Base-by-base conservation (phyloP, 352 stramenopile species). In the Globisporangium uncinulatum region DNA sequence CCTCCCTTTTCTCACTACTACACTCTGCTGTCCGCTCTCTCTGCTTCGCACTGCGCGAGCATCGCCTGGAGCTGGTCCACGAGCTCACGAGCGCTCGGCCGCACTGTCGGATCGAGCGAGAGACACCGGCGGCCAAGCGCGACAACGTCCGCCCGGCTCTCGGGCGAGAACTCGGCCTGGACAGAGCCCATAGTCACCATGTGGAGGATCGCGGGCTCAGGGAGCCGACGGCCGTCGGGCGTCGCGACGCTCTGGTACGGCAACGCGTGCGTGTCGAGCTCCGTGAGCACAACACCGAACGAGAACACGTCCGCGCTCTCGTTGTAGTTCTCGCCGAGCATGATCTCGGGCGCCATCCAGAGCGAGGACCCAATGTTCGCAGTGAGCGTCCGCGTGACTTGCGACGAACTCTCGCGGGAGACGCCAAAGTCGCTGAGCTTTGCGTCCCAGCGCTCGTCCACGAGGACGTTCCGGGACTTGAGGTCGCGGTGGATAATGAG, bases 211-310 rank as follows among this genome's bases (percentile, higher is more conserved):
- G 58, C 66, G 17, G 58, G 52, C 14, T 73, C 66, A 9, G 66
- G 62, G 24, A 66, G 24, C 17, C 56, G 59, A n/a, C 62, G 55
- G 0, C 58, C 58, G 19, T 69, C 61, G 6, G 56, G 51, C 3
- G 54, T 62, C 24, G 37, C 52, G 7, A 61, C 59, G 41, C 57
- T 60, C 31, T 62, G 36, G 34, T 66, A 72, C 41, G 65, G 65
- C 45, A 69, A 41, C 15, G 52, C 36, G 13, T 73, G 85, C 58
- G 85, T 92, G 66, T 94, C 85, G 31, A 94, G 63, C 62, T 94
- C 85, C 43, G 75, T 89, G 20, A 94, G 73, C 59, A 94, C 85
- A 51, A 94, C 82, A 59, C 86, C 86, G 54, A 89, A 95, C 66
- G 86, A 93, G 75, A 91, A 95, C 48, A 95, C 79, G 54, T 95